phyloP scores from a whole-genome alignment of 164 flowering plant species.

The Vitis cinerea region DNA sequence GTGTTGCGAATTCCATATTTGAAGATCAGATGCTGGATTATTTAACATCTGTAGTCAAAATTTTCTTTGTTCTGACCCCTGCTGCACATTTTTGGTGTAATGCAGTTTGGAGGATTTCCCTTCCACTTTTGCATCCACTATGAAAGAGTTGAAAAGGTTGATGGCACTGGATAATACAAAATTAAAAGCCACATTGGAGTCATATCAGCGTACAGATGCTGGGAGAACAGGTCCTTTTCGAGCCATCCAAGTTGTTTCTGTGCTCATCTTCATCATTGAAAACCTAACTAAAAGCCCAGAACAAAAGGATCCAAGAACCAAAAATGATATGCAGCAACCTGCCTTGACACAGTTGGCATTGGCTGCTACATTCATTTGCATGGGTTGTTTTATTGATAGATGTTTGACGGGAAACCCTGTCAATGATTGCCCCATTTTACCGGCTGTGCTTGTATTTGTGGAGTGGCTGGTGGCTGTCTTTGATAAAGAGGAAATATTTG shows the following conservation, averaged over 20 bases:
- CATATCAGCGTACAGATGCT: slow-evolving; percentile 51
- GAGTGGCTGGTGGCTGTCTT: slow-evolving; percentile 56
- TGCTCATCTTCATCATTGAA: slow-evolving; percentile 54
- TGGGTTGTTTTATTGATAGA: slow-evolving; percentile 64
- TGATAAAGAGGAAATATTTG: slow-evolving; percentile 26
- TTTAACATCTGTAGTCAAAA: too few relatives aligned
- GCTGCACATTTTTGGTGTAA: slow-evolving; percentile 11
- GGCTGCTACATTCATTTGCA: slow-evolving; percentile 43
- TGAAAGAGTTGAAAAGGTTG: slow-evolving; percentile 55
- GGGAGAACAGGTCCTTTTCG: slow-evolving; percentile 63
- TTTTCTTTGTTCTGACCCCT: neutral
- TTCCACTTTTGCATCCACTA: slow-evolving; percentile 40
- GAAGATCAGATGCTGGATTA: too few relatives aligned
- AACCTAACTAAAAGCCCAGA: slow-evolving; percentile 25
- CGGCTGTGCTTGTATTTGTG: slow-evolving; percentile 61
- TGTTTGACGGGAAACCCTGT: slow-evolving; percentile 31
- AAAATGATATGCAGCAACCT: slow-evolving; percentile 24
- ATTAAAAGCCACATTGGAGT: slow-evolving; percentile 42
- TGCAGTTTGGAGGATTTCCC: slow-evolving; percentile 68
- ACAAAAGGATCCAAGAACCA: slow-evolving; percentile 10
- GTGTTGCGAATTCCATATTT: neutral
- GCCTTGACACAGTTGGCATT: slow-evolving; percentile 35
- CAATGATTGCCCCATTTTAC: slow-evolving; percentile 52
- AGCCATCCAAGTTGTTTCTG: slow-evolving; percentile 57
- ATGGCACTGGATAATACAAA: slow-evolving; percentile 48